Percentiles rank a stretch among this genome's conserved stretches.
Conservation (phyloP, 2,329 filamentous ascomycete genomes). For the Lachnellula suecica region DNA sequence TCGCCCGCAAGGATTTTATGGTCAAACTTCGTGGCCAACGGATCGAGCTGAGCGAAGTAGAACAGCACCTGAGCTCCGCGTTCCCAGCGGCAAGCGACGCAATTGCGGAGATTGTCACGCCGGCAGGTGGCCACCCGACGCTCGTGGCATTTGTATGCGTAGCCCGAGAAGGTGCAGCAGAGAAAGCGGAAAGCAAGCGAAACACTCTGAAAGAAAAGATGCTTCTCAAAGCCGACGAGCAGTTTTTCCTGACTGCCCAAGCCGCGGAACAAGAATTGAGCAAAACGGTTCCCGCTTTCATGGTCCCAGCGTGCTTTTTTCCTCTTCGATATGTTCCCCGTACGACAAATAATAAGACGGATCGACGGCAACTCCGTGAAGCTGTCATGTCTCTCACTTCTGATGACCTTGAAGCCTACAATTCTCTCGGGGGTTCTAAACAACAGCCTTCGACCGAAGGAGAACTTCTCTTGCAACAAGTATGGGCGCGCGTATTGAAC, state of each 20-base stretch:
- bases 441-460: conserved; percentile 18
- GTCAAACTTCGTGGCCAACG: conserved; percentile 52
- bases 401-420: background rate
- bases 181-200: background rate
- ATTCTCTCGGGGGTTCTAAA: conserved; percentile 23
- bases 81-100: conserved; percentile 20
- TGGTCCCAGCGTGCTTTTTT: too few relatives aligned
- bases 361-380: background rate
- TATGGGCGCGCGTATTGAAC: too few relatives aligned
- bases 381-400: background rate
- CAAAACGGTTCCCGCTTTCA: too few relatives aligned
- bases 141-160: conserved; percentile 31
- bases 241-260: too few relatives aligned
- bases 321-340: too few relatives aligned
- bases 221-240: too few relatives aligned
- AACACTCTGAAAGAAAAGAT: too few relatives aligned
- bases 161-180: background rate
- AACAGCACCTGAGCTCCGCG: conserved; percentile 33
- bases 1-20: conserved; percentile 65
- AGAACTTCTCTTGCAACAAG: too few relatives aligned
- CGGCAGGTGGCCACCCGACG: conserved; percentile 30
- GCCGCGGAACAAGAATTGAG: too few relatives aligned
- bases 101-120: conserved; percentile 30
- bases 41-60: conserved; percentile 44
- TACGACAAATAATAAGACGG: too few relatives aligned